These are phyloP conservation scores for Fonsecaea pedrosoi DNA, from an alignment of 2,329 filamentous ascomycete genomes.

Conservation along the genomic window DNA sequence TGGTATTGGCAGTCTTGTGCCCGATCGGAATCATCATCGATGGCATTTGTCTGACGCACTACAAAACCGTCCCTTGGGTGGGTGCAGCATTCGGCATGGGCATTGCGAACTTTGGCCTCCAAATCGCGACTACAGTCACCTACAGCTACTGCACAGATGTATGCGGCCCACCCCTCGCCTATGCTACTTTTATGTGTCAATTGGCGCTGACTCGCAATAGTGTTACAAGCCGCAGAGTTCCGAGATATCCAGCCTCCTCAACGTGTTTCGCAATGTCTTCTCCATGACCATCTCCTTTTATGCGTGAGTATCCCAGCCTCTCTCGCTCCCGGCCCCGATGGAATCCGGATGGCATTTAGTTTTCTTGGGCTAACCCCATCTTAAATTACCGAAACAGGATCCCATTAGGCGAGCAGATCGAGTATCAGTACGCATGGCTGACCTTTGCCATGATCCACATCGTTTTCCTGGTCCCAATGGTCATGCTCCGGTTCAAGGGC, in stretches of 20 bases:
- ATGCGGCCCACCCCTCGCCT: slow-evolving; percentile 9
- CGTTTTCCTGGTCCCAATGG: slow-evolving; percentile 39
- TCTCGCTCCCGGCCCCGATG: background rate
- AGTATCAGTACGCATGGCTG: slow-evolving; percentile 44
- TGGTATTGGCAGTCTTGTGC: slow-evolving; percentile 36
- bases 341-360: background rate
- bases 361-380: background rate
- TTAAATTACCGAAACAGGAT: slow-evolving; percentile 34
- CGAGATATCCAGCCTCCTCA: slow-evolving; percentile 46
- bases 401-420: slow-evolving; percentile 41
- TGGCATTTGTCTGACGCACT: slow-evolving; percentile 41
- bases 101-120: slow-evolving; percentile 46
- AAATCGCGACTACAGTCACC: slow-evolving; percentile 47
- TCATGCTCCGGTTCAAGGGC: slow-evolving; percentile 40
- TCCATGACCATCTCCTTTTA: slow-evolving; percentile 47
- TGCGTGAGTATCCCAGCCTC: slow-evolving; percentile 13
- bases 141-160: slow-evolving; percentile 48
- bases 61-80: slow-evolving; percentile 44
- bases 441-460: slow-evolving; percentile 43
- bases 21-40: slow-evolving; percentile 44
- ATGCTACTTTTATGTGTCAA: background rate
- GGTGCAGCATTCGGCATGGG: slow-evolving; percentile 48
- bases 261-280: slow-evolving; percentile 46
- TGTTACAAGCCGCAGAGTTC: slow-evolving; percentile 49
- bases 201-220: slow-evolving; percentile 18